Evolutionary conservation across 164 flowering plant genomes (phyloP).

Genomic region (Kalanchoe fedtschenkoi): DNA sequence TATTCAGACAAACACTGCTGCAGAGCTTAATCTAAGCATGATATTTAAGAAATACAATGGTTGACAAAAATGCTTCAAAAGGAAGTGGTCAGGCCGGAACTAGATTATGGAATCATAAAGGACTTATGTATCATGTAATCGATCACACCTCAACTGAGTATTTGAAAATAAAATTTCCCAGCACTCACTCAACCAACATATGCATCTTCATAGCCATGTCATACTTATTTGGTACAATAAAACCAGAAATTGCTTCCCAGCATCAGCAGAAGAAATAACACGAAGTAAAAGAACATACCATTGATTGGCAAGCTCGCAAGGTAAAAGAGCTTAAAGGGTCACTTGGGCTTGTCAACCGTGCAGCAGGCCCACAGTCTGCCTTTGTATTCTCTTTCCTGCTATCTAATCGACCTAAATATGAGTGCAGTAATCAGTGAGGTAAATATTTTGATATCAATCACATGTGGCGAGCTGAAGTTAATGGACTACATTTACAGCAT

Average conservation of each 20-base stretch:
- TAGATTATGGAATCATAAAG: neutral
- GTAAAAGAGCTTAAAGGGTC: conserved; percentile 20
- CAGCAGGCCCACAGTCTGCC: conserved; percentile 5
- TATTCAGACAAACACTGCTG: neutral
- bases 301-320: conserved; percentile 53
- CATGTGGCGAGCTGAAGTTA: neutral
- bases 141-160: neutral
- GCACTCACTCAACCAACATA: neutral
- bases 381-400: conserved; percentile 6
- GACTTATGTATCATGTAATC: neutral
- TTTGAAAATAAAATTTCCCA: neutral
- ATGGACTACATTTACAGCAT: neutral
- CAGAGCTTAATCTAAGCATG: neutral
- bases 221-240: neutral
- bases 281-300: conserved; percentile 31
- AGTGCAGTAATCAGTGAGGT: neutral
- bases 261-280: no score
- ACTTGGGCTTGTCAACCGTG: conserved; percentile 12
- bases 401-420: conserved; percentile 20
- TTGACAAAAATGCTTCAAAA: neutral
- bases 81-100: neutral
- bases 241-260: neutral
- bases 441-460: neutral
- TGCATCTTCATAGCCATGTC: neutral
- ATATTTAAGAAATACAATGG: neutral